Percentiles rank a stretch among this genome's conserved stretches.
phyloP scores from a whole-genome alignment of 495 filamentous ascomycete genomes.

The Penicillium subrubescens region DNA sequence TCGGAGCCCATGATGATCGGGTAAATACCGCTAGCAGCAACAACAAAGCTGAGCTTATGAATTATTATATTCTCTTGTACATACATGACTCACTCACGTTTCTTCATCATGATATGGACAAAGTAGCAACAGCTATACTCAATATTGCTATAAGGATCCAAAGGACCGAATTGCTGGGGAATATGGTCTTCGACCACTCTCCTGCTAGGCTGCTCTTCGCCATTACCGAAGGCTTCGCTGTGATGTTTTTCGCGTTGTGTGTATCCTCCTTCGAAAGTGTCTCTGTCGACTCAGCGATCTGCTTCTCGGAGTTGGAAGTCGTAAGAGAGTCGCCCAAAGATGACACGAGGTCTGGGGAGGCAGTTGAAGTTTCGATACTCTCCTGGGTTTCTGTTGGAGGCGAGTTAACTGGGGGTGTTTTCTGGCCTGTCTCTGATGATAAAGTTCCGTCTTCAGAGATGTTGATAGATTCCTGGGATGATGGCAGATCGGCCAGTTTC shows the following conservation, averaged over 20 bases:
- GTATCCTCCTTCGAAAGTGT: not conserved
- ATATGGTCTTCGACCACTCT: not conserved
- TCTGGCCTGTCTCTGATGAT: not conserved
- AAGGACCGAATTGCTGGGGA: not conserved
- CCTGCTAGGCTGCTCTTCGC: not conserved
- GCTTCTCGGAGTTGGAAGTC: not conserved
- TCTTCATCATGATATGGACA: not conserved
- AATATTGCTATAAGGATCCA: not conserved
- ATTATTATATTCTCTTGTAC: not conserved
- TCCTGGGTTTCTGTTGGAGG: not conserved
- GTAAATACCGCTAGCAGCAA: too few relatives aligned
- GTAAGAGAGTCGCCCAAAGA: not conserved
- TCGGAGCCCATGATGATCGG: slow-evolving; percentile 26
- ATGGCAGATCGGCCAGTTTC: not conserved
- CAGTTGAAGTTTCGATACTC: not conserved
- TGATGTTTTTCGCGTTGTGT: not conserved
- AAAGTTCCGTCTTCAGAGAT: not conserved
- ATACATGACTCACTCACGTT: not conserved
- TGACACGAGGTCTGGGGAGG: not conserved
- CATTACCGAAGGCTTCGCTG: not conserved
- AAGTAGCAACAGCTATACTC: not conserved
- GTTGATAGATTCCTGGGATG: not conserved
- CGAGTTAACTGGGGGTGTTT: not conserved
- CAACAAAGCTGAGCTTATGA: not conserved
- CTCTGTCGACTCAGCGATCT: not conserved